A percentile compares a stretch with the other conserved stretches of the same genome.
Conservation (phyloP, 306 rosid species). For the Canavalia gladiata region DNA sequence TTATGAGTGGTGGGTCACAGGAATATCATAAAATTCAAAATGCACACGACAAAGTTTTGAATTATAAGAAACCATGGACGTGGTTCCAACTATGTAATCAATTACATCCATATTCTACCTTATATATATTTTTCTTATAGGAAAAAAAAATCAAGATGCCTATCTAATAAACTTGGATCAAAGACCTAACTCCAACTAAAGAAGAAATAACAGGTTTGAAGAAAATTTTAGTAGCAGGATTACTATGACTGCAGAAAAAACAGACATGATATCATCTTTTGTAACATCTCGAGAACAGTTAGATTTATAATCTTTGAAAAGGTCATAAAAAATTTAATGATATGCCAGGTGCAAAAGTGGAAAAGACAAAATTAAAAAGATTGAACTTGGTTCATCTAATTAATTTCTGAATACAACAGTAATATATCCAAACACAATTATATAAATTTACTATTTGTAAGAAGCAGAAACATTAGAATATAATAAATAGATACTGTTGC, state of each 20-base stretch:
- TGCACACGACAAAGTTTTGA: constrained; percentile 9
- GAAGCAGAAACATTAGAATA: constrained; percentile 33
- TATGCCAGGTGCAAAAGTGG: constrained; percentile 1
- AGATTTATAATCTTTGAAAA: not conserved
- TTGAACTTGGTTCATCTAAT: constrained; percentile 26
- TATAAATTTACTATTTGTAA: constrained; percentile 8
- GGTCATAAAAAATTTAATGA: constrained; percentile 15
- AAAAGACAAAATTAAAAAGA: constrained; percentile 32
- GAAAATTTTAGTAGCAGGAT: not conserved
- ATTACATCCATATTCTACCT: constrained; percentile 13
- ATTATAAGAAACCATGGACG: not conserved
- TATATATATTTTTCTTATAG: not conserved
- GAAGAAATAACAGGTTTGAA: constrained; percentile 37
- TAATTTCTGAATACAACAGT: constrained; percentile 31
- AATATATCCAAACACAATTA: constrained; percentile 29
- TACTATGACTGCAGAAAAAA: constrained; percentile 19
- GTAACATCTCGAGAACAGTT: constrained; percentile 10
- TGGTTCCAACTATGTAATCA: constrained; percentile 16
- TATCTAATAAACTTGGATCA: not conserved
- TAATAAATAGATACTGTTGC: constrained; percentile 51
- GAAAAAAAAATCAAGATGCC: not conserved
- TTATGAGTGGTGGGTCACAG: constrained; percentile 7
- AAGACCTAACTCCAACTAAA: not conserved
- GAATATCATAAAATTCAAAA: constrained; percentile 18
- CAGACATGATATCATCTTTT: constrained; percentile 16